Evolutionary conservation across 1,284 basidiomycete species (phyloP), one percentile per base, ranked within the genome.

Genomic region (Ustilago esculenta): DNA sequence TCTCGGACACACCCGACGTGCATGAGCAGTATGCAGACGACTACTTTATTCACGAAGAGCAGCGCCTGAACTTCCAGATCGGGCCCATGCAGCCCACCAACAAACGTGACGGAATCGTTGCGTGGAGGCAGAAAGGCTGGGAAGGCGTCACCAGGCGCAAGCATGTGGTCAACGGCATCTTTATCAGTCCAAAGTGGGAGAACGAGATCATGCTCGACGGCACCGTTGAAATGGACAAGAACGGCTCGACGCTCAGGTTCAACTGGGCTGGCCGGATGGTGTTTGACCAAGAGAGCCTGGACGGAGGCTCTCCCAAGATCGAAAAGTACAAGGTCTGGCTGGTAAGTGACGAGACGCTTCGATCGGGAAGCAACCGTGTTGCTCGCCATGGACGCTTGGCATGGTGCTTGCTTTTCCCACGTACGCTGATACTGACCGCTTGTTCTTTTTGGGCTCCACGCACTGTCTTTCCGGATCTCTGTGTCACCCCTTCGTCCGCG

Each of bases 161-260:
- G 46, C 72, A 73, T 36, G 52, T 59, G 2, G 58, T 73, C 30
- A 60, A 73, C 32, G 67, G 44, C 24, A 34, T 73, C 30, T 73
- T 66, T 36, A 42, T 68, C 53, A 63, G 54, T 20, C 64, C 70
- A 0, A 52, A 65, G 27, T 55, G 65, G 50, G 55, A 60, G 20
- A 59, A 63, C 41, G 72, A 68, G 45, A 64, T 65, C 51, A 73
- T 73, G 72, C 55, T 73, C 8, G 58, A 70, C n/a, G 72, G 72
- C 25, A 54, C 34, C 32, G 72, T 73, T 23, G 68, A 73, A 46
- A 63, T 61, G 67, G 57, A 66, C 42, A 63, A 66, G 61, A 68
- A 68, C 21, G 72, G 72, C 21, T 21, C 46, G 7, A 64, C 63
- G 6, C 43, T 66, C 33, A 52, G 41, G 30, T 69, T 66, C 49